Conservation (phyloP, 441 rosid species). For the Macaranga tanarius region DNA sequence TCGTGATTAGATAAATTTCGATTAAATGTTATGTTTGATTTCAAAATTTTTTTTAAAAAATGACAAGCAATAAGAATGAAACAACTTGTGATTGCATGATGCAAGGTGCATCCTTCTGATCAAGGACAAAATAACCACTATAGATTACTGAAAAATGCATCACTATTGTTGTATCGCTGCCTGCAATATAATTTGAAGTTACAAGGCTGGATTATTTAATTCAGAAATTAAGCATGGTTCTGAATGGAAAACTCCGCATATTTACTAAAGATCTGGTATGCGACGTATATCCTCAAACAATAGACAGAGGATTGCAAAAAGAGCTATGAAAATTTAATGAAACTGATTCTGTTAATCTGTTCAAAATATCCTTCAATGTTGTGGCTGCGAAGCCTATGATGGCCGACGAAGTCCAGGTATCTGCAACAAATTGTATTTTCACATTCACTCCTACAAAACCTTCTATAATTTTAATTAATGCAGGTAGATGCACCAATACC, state of each 20-base stretch:
- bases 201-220: background rate
- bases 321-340: too few relatives aligned
- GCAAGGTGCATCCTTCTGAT: background rate
- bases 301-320: too few relatives aligned
- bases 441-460: background rate
- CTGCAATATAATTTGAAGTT: background rate
- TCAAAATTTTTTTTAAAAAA: too few relatives aligned
- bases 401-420: constrained; percentile 60
- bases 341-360: background rate
- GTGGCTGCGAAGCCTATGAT: constrained; percentile 26
- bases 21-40: background rate
- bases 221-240: background rate
- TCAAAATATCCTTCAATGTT: constrained; percentile 27
- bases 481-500: constrained; percentile 12
- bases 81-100: background rate
- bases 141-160: background rate
- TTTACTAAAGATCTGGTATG: background rate
- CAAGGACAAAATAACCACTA: background rate
- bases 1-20: background rate
- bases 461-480: background rate
- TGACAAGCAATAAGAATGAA: background rate
- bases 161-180: background rate
- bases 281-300: background rate
- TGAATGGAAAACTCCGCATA: background rate
- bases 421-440: constrained; percentile 39